Evolutionary conservation across 768 basidiomycete species (phyloP).

Genomic region (Basidioascus undulatus): DNA sequence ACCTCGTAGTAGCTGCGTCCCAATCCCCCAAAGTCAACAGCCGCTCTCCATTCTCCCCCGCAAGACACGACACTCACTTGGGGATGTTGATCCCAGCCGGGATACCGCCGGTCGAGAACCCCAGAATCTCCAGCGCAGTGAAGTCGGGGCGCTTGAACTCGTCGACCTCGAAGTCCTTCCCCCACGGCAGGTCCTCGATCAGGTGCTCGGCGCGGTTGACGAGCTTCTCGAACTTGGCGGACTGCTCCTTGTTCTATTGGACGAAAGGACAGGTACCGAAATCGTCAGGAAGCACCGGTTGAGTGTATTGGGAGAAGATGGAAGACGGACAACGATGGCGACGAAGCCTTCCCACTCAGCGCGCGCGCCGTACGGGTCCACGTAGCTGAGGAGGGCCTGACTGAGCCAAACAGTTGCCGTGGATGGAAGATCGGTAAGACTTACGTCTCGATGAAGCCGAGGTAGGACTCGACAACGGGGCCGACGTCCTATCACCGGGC

Average conservation of each 20-base stretch:
- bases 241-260: slow-evolving; percentile 56
- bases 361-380: slow-evolving; percentile 72
- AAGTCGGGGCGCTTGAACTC: slow-evolving; percentile 70
- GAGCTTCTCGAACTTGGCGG: slow-evolving; percentile 52
- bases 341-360: slow-evolving; percentile 65
- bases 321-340: no score
- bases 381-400: slow-evolving; percentile 22
- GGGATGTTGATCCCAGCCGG: slow-evolving; percentile 51
- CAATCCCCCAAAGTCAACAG: no score
- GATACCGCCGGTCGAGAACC: slow-evolving; percentile 70
- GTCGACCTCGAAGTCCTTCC: slow-evolving; percentile 24
- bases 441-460: slow-evolving; percentile 71
- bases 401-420: neutral
- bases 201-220: slow-evolving; percentile 53
- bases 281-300: no score
- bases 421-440: no score
- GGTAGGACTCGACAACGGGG: slow-evolving; percentile 67
- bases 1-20: no score
- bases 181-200: slow-evolving; percentile 67
- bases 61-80: neutral
- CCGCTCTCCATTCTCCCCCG: no score
- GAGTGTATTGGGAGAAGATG: neutral
- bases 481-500: no score
- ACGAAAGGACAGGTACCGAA: no score
- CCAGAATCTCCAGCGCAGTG: slow-evolving; percentile 47